A percentile compares a stretch with the other conserved stretches of the same genome.
These are phyloP conservation scores for Rhododendron williamsianum DNA, from an alignment of 148 eudicot genomes.

Conservation along the genomic window DNA sequence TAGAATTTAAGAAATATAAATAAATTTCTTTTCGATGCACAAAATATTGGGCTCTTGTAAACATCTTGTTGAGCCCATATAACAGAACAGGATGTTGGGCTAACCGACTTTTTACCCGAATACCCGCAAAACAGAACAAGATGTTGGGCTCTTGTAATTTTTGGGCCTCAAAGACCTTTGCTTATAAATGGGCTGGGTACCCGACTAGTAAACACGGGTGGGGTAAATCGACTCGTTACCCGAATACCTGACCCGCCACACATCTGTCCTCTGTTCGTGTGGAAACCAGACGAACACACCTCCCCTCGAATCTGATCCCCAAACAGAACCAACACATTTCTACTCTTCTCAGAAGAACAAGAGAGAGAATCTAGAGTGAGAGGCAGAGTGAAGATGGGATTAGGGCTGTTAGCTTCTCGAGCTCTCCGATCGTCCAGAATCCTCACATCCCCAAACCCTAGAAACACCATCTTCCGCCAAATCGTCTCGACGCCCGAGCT, in stretches of 20 bases:
- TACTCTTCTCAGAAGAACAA: background rate
- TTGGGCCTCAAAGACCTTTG: background rate
- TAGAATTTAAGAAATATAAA: too few species aligned
- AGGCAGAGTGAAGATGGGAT: conserved; percentile 18
- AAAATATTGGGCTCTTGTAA: background rate
- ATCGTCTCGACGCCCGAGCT: conserved; percentile 67
- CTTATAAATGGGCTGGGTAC: background rate
- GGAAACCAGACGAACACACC: background rate
- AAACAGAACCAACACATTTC: background rate
- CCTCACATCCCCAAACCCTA: conserved; percentile 18
- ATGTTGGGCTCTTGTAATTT: background rate
- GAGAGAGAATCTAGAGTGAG: background rate
- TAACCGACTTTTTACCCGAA: too few species aligned
- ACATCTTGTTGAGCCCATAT: too few species aligned
- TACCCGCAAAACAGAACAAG: background rate
- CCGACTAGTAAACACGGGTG: background rate
- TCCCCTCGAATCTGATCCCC: background rate
- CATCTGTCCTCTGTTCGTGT: background rate
- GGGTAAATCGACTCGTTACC: background rate
- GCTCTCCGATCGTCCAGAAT: conserved; percentile 33
- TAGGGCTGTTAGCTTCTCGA: conserved; percentile 34
- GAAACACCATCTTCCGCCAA: conserved; percentile 22
- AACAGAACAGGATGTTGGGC: too few species aligned
- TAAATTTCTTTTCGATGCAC: too few species aligned
- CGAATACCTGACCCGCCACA: background rate